Evolutionary conservation across 805 yeast species (phyloP), one percentile per base, ranked within the genome.

Genomic region (Metschnikowia santaceciliae): DNA sequence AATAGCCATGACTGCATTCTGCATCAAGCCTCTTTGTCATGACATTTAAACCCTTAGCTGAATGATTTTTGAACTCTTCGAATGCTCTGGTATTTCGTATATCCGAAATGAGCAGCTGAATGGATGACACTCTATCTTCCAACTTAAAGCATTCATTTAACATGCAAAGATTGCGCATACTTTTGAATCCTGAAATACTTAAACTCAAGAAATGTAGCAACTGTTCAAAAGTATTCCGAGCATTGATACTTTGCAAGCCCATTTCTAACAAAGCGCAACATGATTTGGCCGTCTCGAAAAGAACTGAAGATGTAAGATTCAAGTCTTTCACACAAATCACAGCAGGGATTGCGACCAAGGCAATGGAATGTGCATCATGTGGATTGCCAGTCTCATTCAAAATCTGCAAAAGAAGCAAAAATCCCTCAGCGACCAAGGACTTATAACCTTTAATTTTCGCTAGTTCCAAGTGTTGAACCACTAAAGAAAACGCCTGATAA

Each of bases 391-490:
- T 58, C 10, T 66, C 64, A 39, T 75, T 64, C 17, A 84, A 60
- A 3, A 81, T 64, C 14, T 76, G 69, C 23, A 78, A 68, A 26
- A 86, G 63, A 2, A 75, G 62, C 6, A 81, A 50, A 2, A 78
- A 59, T 0, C 82, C 80, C 52, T 80, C 82, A 1, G 77, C 70
- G 1, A 75, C 63, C 7, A 78, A 61, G 0, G 77, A 62, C 3
- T 71, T 63, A 48, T 79, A 71, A 1, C 84, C 81, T 7, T 78
- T 70, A 3, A 63, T 60, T 19, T 74, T 72, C 0, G 86, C 78
- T 11, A 72, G 59, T 43, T 77, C 74, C 1, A 85, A 64, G 47
- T 81, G 73, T 53, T 79, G 80, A 5, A 79, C 61, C 0, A 83
- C 58, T 17, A 76, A 60, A 0, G 85, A 75, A 7, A 84, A 54